phyloP scores from a whole-genome alignment of 2,329 filamentous ascomycete species.

The Coccinonectria pachysandricola region DNA sequence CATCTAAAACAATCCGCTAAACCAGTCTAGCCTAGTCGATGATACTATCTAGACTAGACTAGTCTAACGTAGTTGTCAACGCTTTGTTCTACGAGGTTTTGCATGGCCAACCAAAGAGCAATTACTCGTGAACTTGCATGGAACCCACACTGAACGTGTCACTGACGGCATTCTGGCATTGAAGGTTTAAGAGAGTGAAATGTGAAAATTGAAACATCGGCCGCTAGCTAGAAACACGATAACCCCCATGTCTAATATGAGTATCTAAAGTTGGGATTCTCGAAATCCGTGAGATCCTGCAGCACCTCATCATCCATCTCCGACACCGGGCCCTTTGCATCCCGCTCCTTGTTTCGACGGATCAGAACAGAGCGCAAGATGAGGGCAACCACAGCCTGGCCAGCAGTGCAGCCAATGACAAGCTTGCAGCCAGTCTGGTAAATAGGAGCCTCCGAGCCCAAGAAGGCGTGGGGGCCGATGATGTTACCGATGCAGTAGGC shows the following conservation, averaged over 20 bases:
- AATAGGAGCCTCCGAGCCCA: constrained; percentile 33
- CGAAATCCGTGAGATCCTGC: constrained; percentile 19
- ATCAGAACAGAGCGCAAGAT: constrained; percentile 13
- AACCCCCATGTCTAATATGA: constrained; percentile 15
- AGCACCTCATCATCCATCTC: constrained; percentile 11
- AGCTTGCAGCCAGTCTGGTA: constrained; percentile 42
- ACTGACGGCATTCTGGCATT: too few relatives aligned
- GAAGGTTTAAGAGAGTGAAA: too few relatives aligned
- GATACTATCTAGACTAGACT: too few relatives aligned
- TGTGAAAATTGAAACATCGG: too few relatives aligned
- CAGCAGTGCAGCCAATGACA: constrained; percentile 16
- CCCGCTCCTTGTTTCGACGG: constrained; percentile 15
- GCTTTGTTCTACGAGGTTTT: too few relatives aligned
- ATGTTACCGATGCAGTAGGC: constrained; percentile 29
- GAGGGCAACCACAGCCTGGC: constrained; percentile 11
- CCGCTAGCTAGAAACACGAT: too few relatives aligned
- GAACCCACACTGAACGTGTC: too few relatives aligned
- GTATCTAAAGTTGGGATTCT: constrained; percentile 20
- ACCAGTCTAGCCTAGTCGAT: too few relatives aligned
- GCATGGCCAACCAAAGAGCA: too few relatives aligned
- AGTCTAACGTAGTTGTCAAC: too few relatives aligned
- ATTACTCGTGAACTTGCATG: too few relatives aligned
- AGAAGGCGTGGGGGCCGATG: constrained; percentile 27
- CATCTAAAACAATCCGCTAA: too few relatives aligned
- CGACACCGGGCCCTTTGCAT: constrained; percentile 11